Base-by-base conservation (phyloP, 345 rosid species). In the Trapa incisa region DNA sequence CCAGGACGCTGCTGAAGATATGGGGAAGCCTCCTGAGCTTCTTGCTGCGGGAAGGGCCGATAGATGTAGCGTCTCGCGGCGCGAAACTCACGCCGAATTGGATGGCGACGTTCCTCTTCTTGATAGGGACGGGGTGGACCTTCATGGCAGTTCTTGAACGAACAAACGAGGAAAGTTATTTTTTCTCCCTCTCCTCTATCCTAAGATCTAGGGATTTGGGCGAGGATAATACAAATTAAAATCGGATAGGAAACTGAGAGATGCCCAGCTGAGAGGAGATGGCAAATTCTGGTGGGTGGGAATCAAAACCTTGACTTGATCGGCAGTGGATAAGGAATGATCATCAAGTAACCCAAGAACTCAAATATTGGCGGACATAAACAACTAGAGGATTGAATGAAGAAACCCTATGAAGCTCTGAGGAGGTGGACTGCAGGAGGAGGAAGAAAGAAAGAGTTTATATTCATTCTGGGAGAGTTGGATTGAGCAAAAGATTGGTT, bases 21-120 rank as follows among this genome's bases (percentile, higher is more conserved):
- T 94, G 99, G 60, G 97, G 99, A n/a, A 94, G 80, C 71, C 96
- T 76, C 67, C 91, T 82, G 58, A 94, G 97, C 73, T 82, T 94
- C 86, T 94, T 94, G 66, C 63, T 61, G 47, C 35, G 65, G 52
- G 85, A 83, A 62, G 84, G 80, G 38, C 81, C 84, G 33, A 37
- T 57, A 5, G 81, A 71, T 1, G 67, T 36, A 47, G 73, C 64
- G 64, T 62, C 35, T 35, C 60, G 60, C 11, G 38, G 60, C 11
- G 38, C 42, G 37, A 41, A 65, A 38, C 67, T 58, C 70, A 41
- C 47, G 65, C 37, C 85, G 74, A 78, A 83, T 58, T 71, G 85
- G 82, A 91, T 75, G 17, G 87, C 64, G 74, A 77, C 77, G 90
- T 81, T 89, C 52, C 89, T 76, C 68, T 76, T 85, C 73, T 76